phyloP scores from a whole-genome alignment of 75 land plant species.

The Larix kaempferi region DNA sequence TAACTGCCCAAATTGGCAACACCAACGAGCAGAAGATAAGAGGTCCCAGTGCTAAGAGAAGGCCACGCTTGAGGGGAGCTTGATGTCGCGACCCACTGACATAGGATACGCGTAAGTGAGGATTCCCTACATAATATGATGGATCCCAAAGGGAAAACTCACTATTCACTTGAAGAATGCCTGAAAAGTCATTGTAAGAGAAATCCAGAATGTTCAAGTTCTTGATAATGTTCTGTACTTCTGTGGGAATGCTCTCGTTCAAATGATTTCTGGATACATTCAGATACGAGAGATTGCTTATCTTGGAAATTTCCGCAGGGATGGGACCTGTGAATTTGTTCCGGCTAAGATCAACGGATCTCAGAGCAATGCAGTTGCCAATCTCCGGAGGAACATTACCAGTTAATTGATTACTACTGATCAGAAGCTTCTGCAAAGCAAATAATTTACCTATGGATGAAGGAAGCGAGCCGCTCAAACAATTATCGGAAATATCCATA shows the following conservation, averaged over 20 bases:
- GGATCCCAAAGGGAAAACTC: conserved; percentile 7
- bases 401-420: too few species aligned
- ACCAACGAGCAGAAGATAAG: conserved; percentile 25
- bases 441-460: too few species aligned
- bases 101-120: conserved; percentile 38
- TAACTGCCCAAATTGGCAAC: conserved; percentile 38
- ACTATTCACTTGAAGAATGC: conserved; percentile 13
- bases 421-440: too few species aligned
- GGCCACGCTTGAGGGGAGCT: background rate
- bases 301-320: conserved; percentile 14
- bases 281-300: conserved; percentile 20
- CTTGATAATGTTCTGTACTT: conserved; percentile 14
- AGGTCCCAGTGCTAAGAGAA: conserved; percentile 39
- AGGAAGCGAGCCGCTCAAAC: too few species aligned
- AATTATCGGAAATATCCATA: conserved; percentile 17
- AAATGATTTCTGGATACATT: conserved; percentile 28
- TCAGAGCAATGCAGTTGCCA: conserved; percentile 22
- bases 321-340: conserved; percentile 31
- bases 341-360: conserved; percentile 20
- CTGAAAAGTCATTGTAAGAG: conserved; percentile 49
- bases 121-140: conserved; percentile 31
- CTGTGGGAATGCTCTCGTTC: conserved; percentile 25
- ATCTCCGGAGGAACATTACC: conserved; percentile 23
- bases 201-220: conserved; percentile 23
- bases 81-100: too few species aligned